Evolutionary conservation across 345 rosid genomes (phyloP).

Genomic region (Hibiscus trionum): DNA sequence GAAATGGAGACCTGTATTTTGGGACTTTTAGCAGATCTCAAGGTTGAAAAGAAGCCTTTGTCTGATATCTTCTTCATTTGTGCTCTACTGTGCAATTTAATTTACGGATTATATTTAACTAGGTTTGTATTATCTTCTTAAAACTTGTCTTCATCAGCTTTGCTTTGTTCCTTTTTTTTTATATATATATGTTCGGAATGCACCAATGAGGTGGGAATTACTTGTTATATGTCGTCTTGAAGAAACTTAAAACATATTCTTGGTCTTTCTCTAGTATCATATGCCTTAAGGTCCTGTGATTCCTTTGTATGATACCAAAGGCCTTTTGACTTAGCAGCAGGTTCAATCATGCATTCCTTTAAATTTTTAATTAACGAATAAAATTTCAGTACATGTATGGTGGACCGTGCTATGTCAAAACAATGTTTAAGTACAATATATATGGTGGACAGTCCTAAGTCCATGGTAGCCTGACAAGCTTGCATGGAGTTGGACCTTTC

Average conservation of each 20-base stretch:
- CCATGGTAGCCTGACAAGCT: neutral
- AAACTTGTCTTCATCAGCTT: neutral
- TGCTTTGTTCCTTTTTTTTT: too few species aligned
- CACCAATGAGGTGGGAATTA: neutral
- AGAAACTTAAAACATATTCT: neutral
- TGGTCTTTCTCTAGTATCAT: neutral
- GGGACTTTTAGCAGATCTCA: conserved; percentile 33
- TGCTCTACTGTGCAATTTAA: conserved; percentile 59
- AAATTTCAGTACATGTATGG: neutral
- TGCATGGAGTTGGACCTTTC: neutral
- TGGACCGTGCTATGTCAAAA: neutral
- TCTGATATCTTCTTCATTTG: conserved; percentile 59
- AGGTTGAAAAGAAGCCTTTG: conserved; percentile 41
- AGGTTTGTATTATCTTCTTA: conserved; percentile 43
- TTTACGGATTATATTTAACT: conserved; percentile 45
- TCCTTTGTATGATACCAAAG: neutral
- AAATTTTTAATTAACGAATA: neutral
- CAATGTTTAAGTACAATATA: neutral
- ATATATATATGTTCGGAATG: neutral
- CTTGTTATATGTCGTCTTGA: neutral
- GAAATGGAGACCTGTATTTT: conserved; percentile 61
- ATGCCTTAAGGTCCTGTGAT: neutral
- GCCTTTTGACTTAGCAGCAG: neutral
- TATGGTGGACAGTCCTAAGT: neutral
- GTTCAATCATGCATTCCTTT: neutral